Conservation (phyloP, 2,329 filamentous ascomycete species). For the Aspergillus felis region DNA sequence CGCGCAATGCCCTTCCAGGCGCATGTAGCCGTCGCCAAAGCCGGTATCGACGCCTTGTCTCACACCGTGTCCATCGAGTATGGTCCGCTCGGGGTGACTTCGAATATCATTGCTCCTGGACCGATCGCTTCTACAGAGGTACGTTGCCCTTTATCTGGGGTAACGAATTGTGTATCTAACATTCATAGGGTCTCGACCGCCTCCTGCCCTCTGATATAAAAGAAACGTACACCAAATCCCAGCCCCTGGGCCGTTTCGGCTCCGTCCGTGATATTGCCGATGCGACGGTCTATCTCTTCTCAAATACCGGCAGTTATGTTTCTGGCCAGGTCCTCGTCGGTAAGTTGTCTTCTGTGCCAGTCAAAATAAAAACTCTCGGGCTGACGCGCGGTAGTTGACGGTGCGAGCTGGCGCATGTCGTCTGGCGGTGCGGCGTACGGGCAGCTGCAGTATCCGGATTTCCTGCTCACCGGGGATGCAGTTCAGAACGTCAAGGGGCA, state of each 20-base stretch:
- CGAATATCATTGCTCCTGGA: slow-evolving; percentile 85
- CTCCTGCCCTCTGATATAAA: slow-evolving; percentile 53
- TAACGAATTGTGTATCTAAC: neutral
- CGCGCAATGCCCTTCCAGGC: slow-evolving; percentile 79
- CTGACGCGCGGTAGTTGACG: slow-evolving; percentile 31
- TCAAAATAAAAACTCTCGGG: neutral
- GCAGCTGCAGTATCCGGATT: slow-evolving; percentile 54
- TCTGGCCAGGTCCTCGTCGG: slow-evolving; percentile 75
- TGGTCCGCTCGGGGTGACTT: slow-evolving; percentile 78
- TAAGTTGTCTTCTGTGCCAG: slow-evolving; percentile 18
- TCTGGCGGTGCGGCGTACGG: slow-evolving; percentile 27
- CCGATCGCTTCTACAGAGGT: slow-evolving; percentile 78
- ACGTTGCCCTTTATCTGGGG: neutral
- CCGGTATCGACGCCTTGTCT: slow-evolving; percentile 81
- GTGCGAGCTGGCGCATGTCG: slow-evolving; percentile 39
- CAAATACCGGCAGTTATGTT: slow-evolving; percentile 79
- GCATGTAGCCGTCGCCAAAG: slow-evolving; percentile 89
- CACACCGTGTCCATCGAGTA: slow-evolving; percentile 80
- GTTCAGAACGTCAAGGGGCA: slow-evolving; percentile 57
- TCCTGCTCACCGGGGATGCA: slow-evolving; percentile 50
- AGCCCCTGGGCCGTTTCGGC: slow-evolving; percentile 75
- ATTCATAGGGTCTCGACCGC: slow-evolving; percentile 59
- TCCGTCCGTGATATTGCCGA: slow-evolving; percentile 85
- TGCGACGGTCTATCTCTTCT: slow-evolving; percentile 84
- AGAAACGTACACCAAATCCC: slow-evolving; percentile 42